Percentiles rank a stretch among this genome's conserved stretches.
phyloP scores from a whole-genome alignment of 1,139 yeast species.

The Candida smagusa region DNA sequence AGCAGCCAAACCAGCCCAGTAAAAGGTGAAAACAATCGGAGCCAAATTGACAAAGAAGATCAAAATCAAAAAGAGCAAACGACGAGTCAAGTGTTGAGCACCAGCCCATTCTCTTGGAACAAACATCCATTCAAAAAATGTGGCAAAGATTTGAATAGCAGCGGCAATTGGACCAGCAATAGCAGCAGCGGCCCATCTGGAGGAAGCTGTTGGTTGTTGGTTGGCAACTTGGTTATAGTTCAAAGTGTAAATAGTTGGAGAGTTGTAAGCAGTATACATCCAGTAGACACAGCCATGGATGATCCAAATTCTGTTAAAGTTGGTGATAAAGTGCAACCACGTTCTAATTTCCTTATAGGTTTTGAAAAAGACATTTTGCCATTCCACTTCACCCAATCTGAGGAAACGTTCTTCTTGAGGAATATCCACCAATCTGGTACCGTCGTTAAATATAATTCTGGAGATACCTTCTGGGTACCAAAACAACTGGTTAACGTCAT shows the following conservation, averaged over 20 bases:
- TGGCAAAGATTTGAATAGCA: slow-evolving; percentile 79
- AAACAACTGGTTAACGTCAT: slow-evolving; percentile 96
- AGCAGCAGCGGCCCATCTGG: slow-evolving; percentile 90
- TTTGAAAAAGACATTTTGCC: slow-evolving; percentile 92
- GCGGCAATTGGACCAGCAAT: slow-evolving; percentile 90
- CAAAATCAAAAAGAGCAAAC: slow-evolving; percentile 69
- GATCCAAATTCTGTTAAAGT: slow-evolving; percentile 97
- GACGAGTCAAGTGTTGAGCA: slow-evolving; percentile 92
- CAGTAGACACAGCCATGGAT: slow-evolving; percentile 86
- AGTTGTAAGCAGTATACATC: slow-evolving; percentile 92
- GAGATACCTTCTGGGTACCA: slow-evolving; percentile 99
- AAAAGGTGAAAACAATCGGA: slow-evolving; percentile 84
- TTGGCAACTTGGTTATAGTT: slow-evolving; percentile 79
- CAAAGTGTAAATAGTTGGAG: slow-evolving; percentile 87
- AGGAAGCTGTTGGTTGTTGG: slow-evolving; percentile 82
- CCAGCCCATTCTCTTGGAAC: slow-evolving; percentile 99
- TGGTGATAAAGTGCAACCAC: slow-evolving; percentile 94
- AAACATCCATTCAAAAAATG: slow-evolving; percentile 89
- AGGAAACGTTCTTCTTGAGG: slow-evolving; percentile 87
- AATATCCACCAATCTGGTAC: slow-evolving; percentile 84
- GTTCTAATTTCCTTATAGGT: slow-evolving; percentile 96
- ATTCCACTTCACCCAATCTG: slow-evolving; percentile 86
- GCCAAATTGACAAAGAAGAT: slow-evolving; percentile 73
- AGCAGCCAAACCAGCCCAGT: slow-evolving; percentile 68
- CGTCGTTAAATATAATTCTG: slow-evolving; percentile 86